phyloP scores from a whole-genome alignment of 805 yeast genomes.

The Suhomyces tanzawaensis region DNA sequence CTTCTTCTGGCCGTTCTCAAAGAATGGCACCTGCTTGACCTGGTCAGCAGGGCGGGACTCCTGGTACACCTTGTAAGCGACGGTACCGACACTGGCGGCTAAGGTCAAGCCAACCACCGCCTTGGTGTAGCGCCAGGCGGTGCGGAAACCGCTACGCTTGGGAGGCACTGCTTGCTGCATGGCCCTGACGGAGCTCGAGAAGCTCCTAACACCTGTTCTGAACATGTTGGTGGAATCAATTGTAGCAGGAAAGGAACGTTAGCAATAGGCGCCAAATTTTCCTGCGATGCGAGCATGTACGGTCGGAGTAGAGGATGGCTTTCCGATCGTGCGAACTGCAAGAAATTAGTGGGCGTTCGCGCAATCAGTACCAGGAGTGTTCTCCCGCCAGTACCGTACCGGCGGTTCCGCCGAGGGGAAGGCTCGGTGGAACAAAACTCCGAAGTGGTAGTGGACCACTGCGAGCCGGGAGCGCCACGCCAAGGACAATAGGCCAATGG shows the following conservation, averaged over 20 bases:
- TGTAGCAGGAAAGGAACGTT: too few species aligned
- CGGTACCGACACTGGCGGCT: slow-evolving; percentile 51
- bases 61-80: slow-evolving; percentile 54
- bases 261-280: too few species aligned
- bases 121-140: slow-evolving; percentile 48
- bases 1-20: slow-evolving; percentile 58
- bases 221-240: too few species aligned
- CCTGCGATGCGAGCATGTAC: too few species aligned
- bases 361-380: too few species aligned
- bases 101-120: slow-evolving; percentile 49
- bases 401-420: background rate
- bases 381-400: too few species aligned
- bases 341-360: too few species aligned
- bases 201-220: slow-evolving; percentile 3
- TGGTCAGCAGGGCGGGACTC: slow-evolving; percentile 64
- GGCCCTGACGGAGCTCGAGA: slow-evolving; percentile 1
- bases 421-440: background rate
- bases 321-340: too few species aligned
- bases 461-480: too few species aligned
- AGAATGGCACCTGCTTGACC: slow-evolving; percentile 54
- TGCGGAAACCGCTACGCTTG: slow-evolving; percentile 28
- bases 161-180: background rate
- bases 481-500: too few species aligned
- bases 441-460: background rate
- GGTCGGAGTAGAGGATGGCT: too few species aligned